A percentile compares a stretch with the other conserved stretches of the same genome.
Conservation (phyloP, 2,329 filamentous ascomycete species). For the Phialophora expanda region DNA sequence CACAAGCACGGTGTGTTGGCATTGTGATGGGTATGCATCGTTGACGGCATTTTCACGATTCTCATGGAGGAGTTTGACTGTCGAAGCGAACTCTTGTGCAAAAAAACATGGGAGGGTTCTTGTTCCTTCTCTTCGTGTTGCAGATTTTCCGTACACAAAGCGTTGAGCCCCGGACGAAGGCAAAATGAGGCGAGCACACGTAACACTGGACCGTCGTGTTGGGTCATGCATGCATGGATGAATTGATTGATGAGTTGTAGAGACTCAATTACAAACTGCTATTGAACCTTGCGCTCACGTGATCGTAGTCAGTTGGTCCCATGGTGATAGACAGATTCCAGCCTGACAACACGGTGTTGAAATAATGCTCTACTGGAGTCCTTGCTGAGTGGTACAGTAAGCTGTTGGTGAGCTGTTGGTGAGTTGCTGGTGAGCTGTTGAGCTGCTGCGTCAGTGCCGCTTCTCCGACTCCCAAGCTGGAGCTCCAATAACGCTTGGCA, state of each 20-base stretch:
- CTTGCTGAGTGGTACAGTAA: neutral
- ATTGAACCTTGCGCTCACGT: neutral
- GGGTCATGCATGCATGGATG: conserved; percentile 4
- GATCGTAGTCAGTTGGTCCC: neutral
- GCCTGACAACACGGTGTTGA: too few relatives aligned
- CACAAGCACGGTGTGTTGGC: neutral
- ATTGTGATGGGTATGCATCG: conserved; percentile 20
- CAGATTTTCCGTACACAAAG: conserved; percentile 20
- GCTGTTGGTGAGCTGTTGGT: neutral
- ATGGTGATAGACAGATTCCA: too few relatives aligned
- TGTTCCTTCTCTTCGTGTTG: conserved; percentile 14
- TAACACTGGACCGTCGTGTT: neutral
- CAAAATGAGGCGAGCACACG: conserved; percentile 3
- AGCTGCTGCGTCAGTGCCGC: conserved; percentile 3
- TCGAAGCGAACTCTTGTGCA: conserved; percentile 13
- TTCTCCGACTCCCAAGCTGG: conserved; percentile 11
- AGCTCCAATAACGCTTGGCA: conserved; percentile 22
- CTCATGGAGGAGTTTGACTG: conserved; percentile 29
- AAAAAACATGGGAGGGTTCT: conserved; percentile 14
- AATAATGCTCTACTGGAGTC: too few relatives aligned
- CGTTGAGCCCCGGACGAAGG: neutral
- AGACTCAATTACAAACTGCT: neutral
- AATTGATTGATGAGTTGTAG: conserved; percentile 7
- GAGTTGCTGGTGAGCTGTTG: neutral
- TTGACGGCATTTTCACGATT: conserved; percentile 30